Percentiles rank a stretch among this genome's conserved stretches.
These are phyloP conservation scores for Hypoxylon fuscum DNA, from an alignment of 495 filamentous ascomycete species.

Conservation along the genomic window DNA sequence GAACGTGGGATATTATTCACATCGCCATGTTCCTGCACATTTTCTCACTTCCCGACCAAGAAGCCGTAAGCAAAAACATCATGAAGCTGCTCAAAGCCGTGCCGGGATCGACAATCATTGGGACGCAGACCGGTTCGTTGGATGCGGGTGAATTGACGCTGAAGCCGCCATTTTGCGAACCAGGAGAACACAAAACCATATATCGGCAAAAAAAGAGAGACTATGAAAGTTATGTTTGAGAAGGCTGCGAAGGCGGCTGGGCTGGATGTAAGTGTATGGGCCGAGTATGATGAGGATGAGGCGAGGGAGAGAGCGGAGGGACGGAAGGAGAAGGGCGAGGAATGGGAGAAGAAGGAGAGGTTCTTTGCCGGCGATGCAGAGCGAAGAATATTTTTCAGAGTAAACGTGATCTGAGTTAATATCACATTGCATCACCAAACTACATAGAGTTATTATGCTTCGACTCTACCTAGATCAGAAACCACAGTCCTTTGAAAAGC, in stretches of 20 bases:
- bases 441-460: not conserved
- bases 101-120: slow-evolving; percentile 11
- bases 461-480: not conserved
- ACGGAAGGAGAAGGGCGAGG: slow-evolving; percentile 1
- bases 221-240: slow-evolving; percentile 17
- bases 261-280: slow-evolving; percentile 23
- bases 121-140: slow-evolving; percentile 13
- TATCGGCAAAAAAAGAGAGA: slow-evolving; percentile 19
- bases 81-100: slow-evolving; percentile 14
- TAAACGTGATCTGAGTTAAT: not conserved
- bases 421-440: not conserved
- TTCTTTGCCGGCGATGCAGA: not conserved
- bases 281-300: slow-evolving; percentile 5
- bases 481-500: too few species aligned
- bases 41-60: slow-evolving; percentile 39
- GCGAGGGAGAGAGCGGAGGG: not conserved
- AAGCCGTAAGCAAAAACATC: slow-evolving; percentile 7
- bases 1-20: slow-evolving; percentile 61
- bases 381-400: slow-evolving; percentile 14
- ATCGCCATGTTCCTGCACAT: slow-evolving; percentile 64
- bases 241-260: slow-evolving; percentile 16
- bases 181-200: slow-evolving; percentile 15
- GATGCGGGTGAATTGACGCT: slow-evolving; percentile 14
- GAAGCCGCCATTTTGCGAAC: slow-evolving; percentile 15
- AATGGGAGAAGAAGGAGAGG: slow-evolving; percentile 7